Evolutionary conservation across 805 yeast species (phyloP).

Genomic region (Nakazawaea anatomiae): DNA sequence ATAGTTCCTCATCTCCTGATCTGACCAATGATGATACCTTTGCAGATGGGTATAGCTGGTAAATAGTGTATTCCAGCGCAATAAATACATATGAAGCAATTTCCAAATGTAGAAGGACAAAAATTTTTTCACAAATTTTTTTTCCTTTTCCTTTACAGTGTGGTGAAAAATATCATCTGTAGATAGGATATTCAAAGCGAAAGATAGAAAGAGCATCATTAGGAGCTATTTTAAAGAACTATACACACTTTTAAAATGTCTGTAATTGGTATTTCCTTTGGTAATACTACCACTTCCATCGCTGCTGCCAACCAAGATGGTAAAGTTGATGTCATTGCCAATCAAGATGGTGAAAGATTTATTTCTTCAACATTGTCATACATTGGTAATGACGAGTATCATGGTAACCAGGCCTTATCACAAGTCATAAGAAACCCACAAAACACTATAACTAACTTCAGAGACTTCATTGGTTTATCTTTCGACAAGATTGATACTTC

Average conservation of each 20-base stretch:
- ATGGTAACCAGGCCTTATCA: conserved; percentile 92
- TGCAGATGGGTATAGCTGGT: conserved; percentile 1
- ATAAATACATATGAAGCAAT: background rate
- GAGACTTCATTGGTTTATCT: conserved; percentile 82
- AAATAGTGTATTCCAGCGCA: background rate
- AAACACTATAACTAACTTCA: conserved; percentile 84
- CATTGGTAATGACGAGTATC: conserved; percentile 93
- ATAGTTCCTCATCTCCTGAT: background rate
- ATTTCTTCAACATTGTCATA: conserved; percentile 91
- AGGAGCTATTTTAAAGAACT: background rate
- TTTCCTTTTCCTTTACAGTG: background rate
- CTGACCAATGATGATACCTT: background rate
- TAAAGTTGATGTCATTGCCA: conserved; percentile 93
- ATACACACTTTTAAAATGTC: conserved; percentile 25
- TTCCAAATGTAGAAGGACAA: background rate
- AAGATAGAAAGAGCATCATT: background rate
- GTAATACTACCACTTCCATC: conserved; percentile 92
- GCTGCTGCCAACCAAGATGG: conserved; percentile 85
- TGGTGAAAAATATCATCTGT: background rate
- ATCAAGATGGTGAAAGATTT: conserved; percentile 97
- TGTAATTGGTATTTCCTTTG: conserved; percentile 92
- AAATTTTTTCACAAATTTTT: conserved; percentile 2
- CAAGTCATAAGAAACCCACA: conserved; percentile 87
- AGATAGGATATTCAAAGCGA: background rate
- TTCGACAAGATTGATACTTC: conserved; percentile 67